These are phyloP conservation scores for Spongospora subterranea DNA, from an alignment of 208 protist species.

Conservation along the genomic window DNA sequence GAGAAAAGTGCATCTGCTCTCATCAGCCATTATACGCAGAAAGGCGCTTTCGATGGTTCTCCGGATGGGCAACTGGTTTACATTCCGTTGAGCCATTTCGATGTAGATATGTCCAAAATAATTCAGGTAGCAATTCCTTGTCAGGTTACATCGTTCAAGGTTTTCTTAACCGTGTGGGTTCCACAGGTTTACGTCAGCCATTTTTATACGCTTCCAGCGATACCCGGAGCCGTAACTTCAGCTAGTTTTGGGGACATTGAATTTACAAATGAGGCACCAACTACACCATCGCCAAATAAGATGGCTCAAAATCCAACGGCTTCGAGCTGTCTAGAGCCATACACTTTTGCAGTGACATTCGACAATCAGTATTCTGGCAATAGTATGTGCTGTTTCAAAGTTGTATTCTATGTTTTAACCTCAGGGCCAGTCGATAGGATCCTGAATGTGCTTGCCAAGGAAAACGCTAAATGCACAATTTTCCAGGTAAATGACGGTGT, in stretches of 20 bases:
- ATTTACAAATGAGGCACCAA: constrained; percentile 32
- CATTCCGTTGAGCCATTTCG: constrained; percentile 10
- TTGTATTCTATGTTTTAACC: not conserved
- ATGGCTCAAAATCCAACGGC: constrained; percentile 33
- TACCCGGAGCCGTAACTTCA: not conserved
- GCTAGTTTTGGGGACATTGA: constrained; percentile 29
- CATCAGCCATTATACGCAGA: not conserved
- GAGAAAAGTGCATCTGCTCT: not conserved
- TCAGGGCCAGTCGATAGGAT: not conserved
- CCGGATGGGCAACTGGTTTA: not conserved
- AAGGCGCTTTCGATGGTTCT: constrained; percentile 15
- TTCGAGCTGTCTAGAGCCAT: constrained; percentile 7
- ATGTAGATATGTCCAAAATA: not conserved
- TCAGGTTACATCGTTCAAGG: not conserved
- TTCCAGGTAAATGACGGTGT: not conserved
- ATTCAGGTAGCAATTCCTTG: not conserved
- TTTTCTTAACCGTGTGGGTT: not conserved
- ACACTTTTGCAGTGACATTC: constrained; percentile 38
- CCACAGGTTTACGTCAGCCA: not conserved
- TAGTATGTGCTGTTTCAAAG: not conserved
- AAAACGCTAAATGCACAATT: constrained; percentile 49
- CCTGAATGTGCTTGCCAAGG: not conserved
- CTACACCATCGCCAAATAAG: not conserved
- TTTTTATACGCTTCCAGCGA: not conserved
- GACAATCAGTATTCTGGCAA: constrained; percentile 43